A percentile compares a stretch with the other conserved stretches of the same genome.
Conservation (phyloP, 306 rosid genomes). For the Arachis hypogaea region DNA sequence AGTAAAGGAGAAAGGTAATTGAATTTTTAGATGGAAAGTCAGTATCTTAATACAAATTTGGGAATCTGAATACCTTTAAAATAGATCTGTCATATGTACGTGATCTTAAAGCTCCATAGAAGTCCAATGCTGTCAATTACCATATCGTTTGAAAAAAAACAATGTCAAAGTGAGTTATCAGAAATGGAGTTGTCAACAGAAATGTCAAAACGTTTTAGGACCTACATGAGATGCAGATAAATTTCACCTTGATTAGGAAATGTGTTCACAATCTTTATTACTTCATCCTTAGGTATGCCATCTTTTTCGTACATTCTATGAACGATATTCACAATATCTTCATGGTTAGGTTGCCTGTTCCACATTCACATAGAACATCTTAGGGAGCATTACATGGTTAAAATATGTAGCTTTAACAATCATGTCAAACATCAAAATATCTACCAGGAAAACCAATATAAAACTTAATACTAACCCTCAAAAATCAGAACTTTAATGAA, state of each 20-base stretch:
- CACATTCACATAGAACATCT: conserved; percentile 46
- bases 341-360: conserved; percentile 89
- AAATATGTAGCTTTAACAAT: conserved; percentile 9
- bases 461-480: conserved; percentile 30
- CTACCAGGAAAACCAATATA: conserved; percentile 14
- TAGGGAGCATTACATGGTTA: conserved; percentile 38
- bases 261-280: conserved; percentile 59
- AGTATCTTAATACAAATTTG: conserved; percentile 33
- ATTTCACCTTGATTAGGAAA: conserved; percentile 90
- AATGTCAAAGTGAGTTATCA: too few relatives aligned
- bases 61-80: conserved; percentile 64
- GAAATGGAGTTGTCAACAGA: not conserved
- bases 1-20: conserved; percentile 23
- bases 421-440: conserved; percentile 30
- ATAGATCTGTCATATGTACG: conserved; percentile 84
- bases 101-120: conserved; percentile 94
- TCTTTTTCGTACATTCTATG: conserved; percentile 87
- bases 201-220: conserved; percentile 5
- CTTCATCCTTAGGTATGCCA: conserved; percentile 80
- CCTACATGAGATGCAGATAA: conserved; percentile 25
- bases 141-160: conserved; percentile 30
- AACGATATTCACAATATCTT: conserved; percentile 89
- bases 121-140: conserved; percentile 85
- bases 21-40: conserved; percentile 17
- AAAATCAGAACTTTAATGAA: conserved; percentile 1